These are phyloP conservation scores for Xylaria intraflava DNA, from an alignment of 495 filamentous ascomycete species.

Conservation along the genomic window DNA sequence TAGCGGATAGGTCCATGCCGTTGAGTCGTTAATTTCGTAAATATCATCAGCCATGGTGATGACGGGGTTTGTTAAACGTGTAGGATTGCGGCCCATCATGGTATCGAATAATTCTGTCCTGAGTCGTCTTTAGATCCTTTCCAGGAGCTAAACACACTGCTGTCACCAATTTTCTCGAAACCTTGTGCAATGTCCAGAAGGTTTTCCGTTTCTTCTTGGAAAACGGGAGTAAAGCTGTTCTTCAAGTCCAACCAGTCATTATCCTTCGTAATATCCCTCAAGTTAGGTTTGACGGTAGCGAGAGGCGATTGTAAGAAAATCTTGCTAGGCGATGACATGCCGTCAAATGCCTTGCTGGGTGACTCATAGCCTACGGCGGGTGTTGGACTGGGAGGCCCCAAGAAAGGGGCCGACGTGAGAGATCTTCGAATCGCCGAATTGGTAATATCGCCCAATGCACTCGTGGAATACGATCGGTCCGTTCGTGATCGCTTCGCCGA, in stretches of 20 bases:
- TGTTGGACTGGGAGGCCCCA: slow-evolving; percentile 37
- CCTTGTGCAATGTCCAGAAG: slow-evolving; percentile 79
- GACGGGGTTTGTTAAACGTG: background rate
- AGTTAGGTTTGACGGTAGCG: slow-evolving; percentile 3
- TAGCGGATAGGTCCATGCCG: slow-evolving; percentile 14
- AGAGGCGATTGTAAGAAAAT: slow-evolving; percentile 54
- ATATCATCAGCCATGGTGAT: slow-evolving; percentile 14
- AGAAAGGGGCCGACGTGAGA: slow-evolving; percentile 37
- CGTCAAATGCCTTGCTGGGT: slow-evolving; percentile 43
- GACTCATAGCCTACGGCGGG: slow-evolving; percentile 40
- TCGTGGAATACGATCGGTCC: slow-evolving; percentile 52
- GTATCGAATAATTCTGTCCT: slow-evolving; percentile 35
- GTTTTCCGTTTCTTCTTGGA: slow-evolving; percentile 54
- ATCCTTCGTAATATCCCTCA: slow-evolving; percentile 41
- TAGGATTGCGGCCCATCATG: background rate
- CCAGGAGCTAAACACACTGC: slow-evolving; percentile 23
- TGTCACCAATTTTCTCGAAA: slow-evolving; percentile 75
- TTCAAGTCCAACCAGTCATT: slow-evolving; percentile 42
- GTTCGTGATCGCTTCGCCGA: slow-evolving; percentile 57
- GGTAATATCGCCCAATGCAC: slow-evolving; percentile 62
- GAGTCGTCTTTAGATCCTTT: slow-evolving; percentile 32
- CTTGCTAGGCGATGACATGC: slow-evolving; percentile 42
- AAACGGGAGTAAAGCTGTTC: slow-evolving; percentile 46
- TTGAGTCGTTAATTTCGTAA: slow-evolving; percentile 25
- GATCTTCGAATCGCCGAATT: slow-evolving; percentile 44